Conservation (phyloP, 1,284 basidiomycete genomes). For the Ceratobasidium sp. region DNA sequence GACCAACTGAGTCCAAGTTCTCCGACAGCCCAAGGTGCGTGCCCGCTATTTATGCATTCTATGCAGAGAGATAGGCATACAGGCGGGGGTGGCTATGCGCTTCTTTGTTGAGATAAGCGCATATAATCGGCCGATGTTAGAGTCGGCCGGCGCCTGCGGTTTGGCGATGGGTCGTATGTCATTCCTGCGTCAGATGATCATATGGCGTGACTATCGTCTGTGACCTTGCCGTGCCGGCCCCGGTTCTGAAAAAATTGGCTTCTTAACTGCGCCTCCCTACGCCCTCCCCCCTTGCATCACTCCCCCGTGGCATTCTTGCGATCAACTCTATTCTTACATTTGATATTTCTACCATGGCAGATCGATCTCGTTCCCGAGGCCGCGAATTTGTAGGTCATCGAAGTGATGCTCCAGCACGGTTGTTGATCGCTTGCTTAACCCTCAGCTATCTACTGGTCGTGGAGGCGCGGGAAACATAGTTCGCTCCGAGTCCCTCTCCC, state of each 20-base stretch:
- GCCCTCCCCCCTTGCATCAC: conserved; percentile 13
- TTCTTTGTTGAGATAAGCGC: conserved; percentile 32
- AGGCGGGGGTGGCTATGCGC: conserved; percentile 37
- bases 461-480: conserved; percentile 76
- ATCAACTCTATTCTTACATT: conserved; percentile 30
- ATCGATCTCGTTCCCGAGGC: conserved; percentile 54
- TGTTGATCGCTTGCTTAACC: conserved; percentile 16
- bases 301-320: background rate
- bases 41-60: conserved; percentile 29
- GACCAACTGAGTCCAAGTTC: conserved; percentile 8
- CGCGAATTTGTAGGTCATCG: conserved; percentile 52
- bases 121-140: conserved; percentile 42
- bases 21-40: conserved; percentile 15
- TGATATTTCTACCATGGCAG: conserved; percentile 50
- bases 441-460: conserved; percentile 68
- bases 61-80: conserved; percentile 13
- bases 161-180: conserved; percentile 27
- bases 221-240: conserved; percentile 33
- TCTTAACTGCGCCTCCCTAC: conserved; percentile 28
- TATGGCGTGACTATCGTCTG: background rate
- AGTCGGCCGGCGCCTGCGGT: conserved; percentile 17
- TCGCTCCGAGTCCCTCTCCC: conserved; percentile 57
- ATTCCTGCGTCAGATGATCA: conserved; percentile 30
- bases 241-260: conserved; percentile 31
- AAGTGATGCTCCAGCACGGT: background rate